Percentiles rank a stretch among this genome's conserved stretches.
phyloP scores from a whole-genome alignment of 2,329 filamentous ascomycete species.

The Fusarium buharicum region DNA sequence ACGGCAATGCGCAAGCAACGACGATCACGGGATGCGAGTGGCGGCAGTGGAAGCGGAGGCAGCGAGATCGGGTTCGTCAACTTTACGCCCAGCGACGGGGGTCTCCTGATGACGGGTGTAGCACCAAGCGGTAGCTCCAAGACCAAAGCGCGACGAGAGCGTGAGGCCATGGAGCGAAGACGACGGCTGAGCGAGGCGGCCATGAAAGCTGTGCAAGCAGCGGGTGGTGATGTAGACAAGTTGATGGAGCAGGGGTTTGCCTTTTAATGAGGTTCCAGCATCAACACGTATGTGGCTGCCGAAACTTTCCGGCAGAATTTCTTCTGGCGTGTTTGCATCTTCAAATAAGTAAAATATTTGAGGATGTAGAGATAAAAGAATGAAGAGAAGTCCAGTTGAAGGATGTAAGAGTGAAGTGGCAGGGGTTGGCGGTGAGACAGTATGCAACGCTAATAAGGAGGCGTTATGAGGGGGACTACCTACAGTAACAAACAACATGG shows the following conservation, averaged over 20 bases:
- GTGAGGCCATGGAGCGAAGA: conserved; percentile 83
- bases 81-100: conserved; percentile 83
- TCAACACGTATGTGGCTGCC: conserved; percentile 24
- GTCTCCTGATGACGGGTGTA: conserved; percentile 85
- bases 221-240: conserved; percentile 72
- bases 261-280: conserved; percentile 47
- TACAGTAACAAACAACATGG: no score
- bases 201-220: conserved; percentile 73
- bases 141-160: conserved; percentile 92
- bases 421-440: conserved; percentile 33
- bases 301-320: conserved; percentile 10
- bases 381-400: background rate
- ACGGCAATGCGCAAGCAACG: conserved; percentile 55
- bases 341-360: background rate
- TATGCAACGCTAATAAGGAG: conserved; percentile 12
- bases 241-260: conserved; percentile 62
- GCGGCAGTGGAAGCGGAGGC: conserved; percentile 42
- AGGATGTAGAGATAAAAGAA: conserved; percentile 4
- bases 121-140: conserved; percentile 91
- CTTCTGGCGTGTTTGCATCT: conserved; percentile 6
- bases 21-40: conserved; percentile 52
- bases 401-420: conserved; percentile 7
- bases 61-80: conserved; percentile 79
- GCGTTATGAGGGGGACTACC: conserved; percentile 14
- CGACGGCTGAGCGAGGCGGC: conserved; percentile 74